Base-by-base conservation (phyloP, 176 grass and related monocot species). In the Ensete glaucum region DNA sequence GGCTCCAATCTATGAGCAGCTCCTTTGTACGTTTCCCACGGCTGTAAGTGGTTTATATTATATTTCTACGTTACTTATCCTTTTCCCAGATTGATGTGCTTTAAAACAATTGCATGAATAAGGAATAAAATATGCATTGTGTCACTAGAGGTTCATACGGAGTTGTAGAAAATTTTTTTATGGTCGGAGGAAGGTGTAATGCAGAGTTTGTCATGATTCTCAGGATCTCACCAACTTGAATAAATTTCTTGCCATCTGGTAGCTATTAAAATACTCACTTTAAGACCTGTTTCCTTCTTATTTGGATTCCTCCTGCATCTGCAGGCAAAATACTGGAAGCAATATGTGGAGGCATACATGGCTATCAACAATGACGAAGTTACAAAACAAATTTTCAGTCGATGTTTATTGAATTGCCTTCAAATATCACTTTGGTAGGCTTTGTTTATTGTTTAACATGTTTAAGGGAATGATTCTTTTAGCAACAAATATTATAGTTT, bases 291-390 rank as follows among this genome's bases (percentile, higher is more conserved):
- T 20, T 50, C 15, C 12, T 50, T 43, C n/a, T 13, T 69, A n/a
- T 19, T 20, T 70, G 3, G 4, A 19, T 70, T 70, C 34, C 9
- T 70, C 34, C 9, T 79, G 52, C 54, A 75, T 72, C 34, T 56
- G 26, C 76, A 98, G 95, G 88, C 86, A 5, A 98, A 93, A 69
- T 98, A 87, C 63, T 98, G 95, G 95, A 98, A 98, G 80, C 95
- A 98, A 77, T 93, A 93, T 81, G 95, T 98, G 9, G 90, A 98
- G 73, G 88, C 90, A 11, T 87, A 93, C 69, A 98, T 98, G 79
- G 67, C 84, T 50, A 54, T 77, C 1, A 93, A 98, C 62, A 92
- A 98, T 9, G 82, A 98, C 1, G 95, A 89, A 8, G 82, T 82
- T 0, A 84, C 85, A 63, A 98, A 98, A 79, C 95, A 93, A 57